Evolutionary conservation across 2,329 filamentous ascomycete genomes (phyloP), one percentile per base, ranked within the genome.

Genomic region (Polychaeton citri): DNA sequence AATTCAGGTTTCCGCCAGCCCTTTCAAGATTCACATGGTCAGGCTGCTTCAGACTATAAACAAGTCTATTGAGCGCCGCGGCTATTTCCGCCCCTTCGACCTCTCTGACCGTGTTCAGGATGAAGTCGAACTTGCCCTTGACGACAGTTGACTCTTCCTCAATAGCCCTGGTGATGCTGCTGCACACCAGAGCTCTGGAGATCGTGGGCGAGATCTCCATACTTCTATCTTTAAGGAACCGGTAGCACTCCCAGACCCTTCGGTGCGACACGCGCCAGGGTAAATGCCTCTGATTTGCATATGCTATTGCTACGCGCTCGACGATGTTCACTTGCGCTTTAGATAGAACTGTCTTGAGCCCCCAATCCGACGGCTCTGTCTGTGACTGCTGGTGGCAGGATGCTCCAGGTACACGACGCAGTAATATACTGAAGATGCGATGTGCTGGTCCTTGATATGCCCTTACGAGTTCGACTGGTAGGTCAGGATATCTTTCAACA

Each of bases 121-220:
- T 33, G 21, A 35, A 39, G 9, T 26, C 21, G 28, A 36, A 21
- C n/a, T 34, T 30, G n/a, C 17, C 33, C 7, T 32, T 16, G 6
- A 30, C 33, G 7, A 69, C 50, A 17, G 46, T 46, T 2, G 46
- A 39, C 2, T 58, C 57, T 20, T 56, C 54, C 15, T 58, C 50
- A 12, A 65, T 55, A 24, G 57, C 61, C 12, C 66, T 55, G 17
- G 62, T 53, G 17, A 72, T 53, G 12, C 65, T 69, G 16, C 65
- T 63, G 43, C 64, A 58, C 38, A 69, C 68, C 46, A 74, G 44
- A 1, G 70, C 66, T 20, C 64, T 60, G 5, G 59, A 61, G 38
- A 74, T 52, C 3, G 57, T 42, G 1, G 61, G 56, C 13, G 54
- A 51, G 12, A 71, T 48, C 2, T 62, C 62, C 6, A 61, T 64